phyloP scores from a whole-genome alignment of 2,329 filamentous ascomycete genomes.

The Calonectria naviculata region DNA sequence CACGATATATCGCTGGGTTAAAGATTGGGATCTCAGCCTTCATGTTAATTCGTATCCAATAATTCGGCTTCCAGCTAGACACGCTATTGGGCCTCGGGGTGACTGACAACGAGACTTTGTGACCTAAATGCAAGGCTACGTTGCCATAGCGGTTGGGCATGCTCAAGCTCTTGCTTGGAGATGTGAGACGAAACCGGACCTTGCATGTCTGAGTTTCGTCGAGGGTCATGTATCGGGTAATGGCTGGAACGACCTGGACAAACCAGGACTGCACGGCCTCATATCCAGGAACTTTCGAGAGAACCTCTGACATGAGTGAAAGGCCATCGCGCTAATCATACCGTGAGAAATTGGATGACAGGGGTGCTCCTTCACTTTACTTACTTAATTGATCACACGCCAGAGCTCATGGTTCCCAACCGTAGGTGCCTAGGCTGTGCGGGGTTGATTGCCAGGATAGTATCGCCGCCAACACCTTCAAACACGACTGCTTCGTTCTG shows the following conservation, averaged over 20 bases:
- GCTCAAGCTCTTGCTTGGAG: not conserved
- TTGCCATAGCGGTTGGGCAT: not conserved
- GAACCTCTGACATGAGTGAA: not conserved
- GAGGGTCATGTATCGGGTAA: not conserved
- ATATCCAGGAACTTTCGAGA: not conserved
- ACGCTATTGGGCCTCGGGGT: not conserved
- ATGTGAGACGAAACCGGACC: not conserved
- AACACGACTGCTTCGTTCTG: not conserved
- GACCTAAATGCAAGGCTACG: not conserved
- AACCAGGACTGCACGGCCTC: not conserved
- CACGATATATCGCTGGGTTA: not conserved
- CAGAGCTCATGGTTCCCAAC: not conserved
- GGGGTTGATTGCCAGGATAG: not conserved
- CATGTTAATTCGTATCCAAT: not conserved
- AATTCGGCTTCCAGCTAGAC: too few species aligned
- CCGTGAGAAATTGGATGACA: not conserved
- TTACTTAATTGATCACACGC: not conserved
- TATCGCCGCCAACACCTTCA: not conserved
- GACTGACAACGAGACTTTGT: not conserved
- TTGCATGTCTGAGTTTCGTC: not conserved
- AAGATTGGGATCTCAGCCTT: not conserved
- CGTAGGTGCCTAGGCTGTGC: not conserved
- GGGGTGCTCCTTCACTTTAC: not conserved
- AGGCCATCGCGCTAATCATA: not conserved
- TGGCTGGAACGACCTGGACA: not conserved